Base-by-base conservation (phyloP, 2,329 filamentous ascomycete species). In the Fusarium sp. region DNA sequence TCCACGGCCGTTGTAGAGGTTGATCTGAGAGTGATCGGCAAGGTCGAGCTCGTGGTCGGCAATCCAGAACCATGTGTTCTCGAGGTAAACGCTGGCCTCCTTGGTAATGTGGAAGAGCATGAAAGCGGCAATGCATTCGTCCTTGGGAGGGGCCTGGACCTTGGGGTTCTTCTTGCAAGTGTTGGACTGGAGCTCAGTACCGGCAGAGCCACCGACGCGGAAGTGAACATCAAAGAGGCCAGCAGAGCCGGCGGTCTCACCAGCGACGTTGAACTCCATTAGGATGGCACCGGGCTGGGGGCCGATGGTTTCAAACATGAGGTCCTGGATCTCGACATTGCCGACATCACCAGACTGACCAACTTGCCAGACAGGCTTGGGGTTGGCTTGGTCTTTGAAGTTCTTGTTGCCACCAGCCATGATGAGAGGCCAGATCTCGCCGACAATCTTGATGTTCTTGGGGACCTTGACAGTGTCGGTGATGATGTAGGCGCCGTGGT, bases 151-250 rank as follows among this genome's bases (percentile, higher is more conserved):
- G 51, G 91, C 89, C 7, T 85, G 86, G 15, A 84, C 81, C 51
- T 86, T 84, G 42, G 92, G 92, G 67, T 90, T 92, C 86, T 97
- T 97, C 78, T 87, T 80, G 83, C 95, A 98, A 57, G 85, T 90
- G 78, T 93, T 86, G 18, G 91, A 91, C 81, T 97, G 93, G 17
- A 98, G 87, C 69, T 92, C 81, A 28, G 95, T 97, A 63, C 95
- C 95, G 6, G 92, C 91, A 56, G 91, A 90, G 43, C 96, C 96
- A 74, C 94, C 95, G 73, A 99, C 88, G 76, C 96, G 93, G 82
- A 96, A 91, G 84, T 99, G 96, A n/a, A 95, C 91, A 75, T 99
- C 96, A 93, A 95, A 99, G 81, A 98, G 90, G 66, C 90, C 95
- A 20, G 90, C 90, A 2, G 89, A 87, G 46, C 93, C 94, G 60